A percentile compares a stretch with the other conserved stretches of the same genome.
These are phyloP conservation scores for Logfia minima DNA, from an alignment of 129 eudicot genomes.

Conservation along the genomic window DNA sequence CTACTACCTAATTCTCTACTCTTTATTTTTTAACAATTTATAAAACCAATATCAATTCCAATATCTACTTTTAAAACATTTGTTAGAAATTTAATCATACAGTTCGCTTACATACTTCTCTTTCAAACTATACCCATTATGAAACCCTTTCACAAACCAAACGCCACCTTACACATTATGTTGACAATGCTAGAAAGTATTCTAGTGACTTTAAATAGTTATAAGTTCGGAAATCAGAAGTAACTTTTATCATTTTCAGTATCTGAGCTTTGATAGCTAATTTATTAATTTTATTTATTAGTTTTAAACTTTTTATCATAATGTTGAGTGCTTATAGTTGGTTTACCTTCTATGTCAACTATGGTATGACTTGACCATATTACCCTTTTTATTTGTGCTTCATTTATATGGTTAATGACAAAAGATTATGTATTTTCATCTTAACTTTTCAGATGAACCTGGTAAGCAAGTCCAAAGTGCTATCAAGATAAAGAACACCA, in stretches of 20 bases:
- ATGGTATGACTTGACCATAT: conserved; percentile 3
- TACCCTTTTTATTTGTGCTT: conserved; percentile 2
- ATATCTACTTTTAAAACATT: no score
- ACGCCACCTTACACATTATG: no score
- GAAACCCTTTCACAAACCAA: no score
- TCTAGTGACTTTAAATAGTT: background rate
- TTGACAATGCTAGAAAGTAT: background rate
- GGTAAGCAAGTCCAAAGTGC: conserved; percentile 99
- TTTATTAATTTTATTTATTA: background rate
- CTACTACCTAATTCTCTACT: no score
- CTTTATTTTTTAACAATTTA: no score
- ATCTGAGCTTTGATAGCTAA: background rate
- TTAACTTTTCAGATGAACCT: conserved; percentile 66
- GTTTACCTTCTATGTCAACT: background rate
- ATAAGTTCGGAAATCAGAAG: background rate
- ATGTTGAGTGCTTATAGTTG: background rate
- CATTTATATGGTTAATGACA: background rate
- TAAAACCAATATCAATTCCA: no score
- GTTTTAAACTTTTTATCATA: background rate
- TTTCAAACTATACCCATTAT: no score
- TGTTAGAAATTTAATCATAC: no score
- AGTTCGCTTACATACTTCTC: no score
- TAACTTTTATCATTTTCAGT: background rate
- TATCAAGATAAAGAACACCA: conserved; percentile 82
- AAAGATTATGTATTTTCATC: conserved; percentile 5